These are phyloP conservation scores for Yamadazyma tumulicola DNA, from an alignment of 805 yeast species.

Conservation along the genomic window DNA sequence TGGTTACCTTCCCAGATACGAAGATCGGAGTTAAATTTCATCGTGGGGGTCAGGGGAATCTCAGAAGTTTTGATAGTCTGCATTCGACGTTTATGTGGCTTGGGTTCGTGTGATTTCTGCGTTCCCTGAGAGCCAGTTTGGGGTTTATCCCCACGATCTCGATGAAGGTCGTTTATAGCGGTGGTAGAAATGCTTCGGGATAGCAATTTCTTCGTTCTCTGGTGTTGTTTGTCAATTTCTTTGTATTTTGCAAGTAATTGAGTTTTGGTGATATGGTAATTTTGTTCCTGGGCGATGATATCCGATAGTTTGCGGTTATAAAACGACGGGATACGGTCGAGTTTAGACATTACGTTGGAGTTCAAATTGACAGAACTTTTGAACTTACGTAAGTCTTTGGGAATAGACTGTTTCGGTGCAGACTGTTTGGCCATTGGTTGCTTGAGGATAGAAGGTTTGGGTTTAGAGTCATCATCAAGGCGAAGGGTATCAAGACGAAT, in stretches of 20 bases:
- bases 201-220: slow-evolving; percentile 10
- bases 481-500: not conserved
- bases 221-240: slow-evolving; percentile 19
- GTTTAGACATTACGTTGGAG: slow-evolving; percentile 31
- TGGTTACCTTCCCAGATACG: slow-evolving; percentile 68
- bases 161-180: not conserved
- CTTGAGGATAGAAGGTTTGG: not conserved
- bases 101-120: not conserved
- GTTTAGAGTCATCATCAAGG: not conserved
- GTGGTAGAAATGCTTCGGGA: slow-evolving; percentile 7
- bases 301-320: slow-evolving; percentile 16
- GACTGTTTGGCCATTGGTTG: not conserved
- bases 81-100: not conserved
- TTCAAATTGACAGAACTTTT: slow-evolving; percentile 12
- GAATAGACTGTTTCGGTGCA: not conserved
- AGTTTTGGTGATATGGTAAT: slow-evolving; percentile 18
- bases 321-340: slow-evolving; percentile 42
- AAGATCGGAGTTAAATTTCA: slow-evolving; percentile 52
- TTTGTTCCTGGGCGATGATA: slow-evolving; percentile 15
- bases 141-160: not conserved
- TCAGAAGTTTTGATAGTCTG: slow-evolving; percentile 16
- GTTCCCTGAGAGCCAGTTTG: not conserved
- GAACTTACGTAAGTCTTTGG: slow-evolving; percentile 20
- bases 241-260: slow-evolving; percentile 29
- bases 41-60: slow-evolving; percentile 21